Evolutionary conservation across 176 grass and related monocot species (phyloP).

Genomic region (Ensete glaucum): DNA sequence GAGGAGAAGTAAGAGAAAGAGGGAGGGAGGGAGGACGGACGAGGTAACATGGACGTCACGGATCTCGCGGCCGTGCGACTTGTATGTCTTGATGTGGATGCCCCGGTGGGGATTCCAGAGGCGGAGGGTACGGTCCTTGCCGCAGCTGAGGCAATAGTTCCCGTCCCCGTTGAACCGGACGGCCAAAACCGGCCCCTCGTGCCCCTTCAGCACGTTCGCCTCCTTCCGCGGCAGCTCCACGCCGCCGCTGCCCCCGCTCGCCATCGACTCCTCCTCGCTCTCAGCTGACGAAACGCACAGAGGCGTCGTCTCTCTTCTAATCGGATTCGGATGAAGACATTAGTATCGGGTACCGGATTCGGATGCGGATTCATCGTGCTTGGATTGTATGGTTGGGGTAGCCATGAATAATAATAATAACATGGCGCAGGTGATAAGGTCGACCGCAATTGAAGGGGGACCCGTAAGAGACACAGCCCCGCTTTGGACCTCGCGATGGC

Average conservation of each 20-base stretch:
- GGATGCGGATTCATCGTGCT: too few species aligned
- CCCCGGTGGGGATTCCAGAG: conserved; percentile 90
- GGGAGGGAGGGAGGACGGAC: conserved; percentile 22
- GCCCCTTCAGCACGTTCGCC: conserved; percentile 43
- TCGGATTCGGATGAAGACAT: too few species aligned
- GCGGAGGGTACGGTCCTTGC: conserved; percentile 84
- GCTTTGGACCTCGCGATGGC: too few species aligned
- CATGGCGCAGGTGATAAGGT: too few species aligned
- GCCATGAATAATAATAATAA: too few species aligned
- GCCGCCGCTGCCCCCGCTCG: conserved; percentile 22
- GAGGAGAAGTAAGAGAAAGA: neutral
- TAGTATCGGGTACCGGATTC: too few species aligned
- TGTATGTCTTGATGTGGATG: conserved; percentile 86
- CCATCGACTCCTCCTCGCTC: neutral
- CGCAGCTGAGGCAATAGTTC: conserved; percentile 94
- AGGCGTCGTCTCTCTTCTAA: too few species aligned
- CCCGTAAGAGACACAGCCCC: too few species aligned
- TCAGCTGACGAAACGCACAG: too few species aligned
- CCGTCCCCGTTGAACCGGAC: conserved; percentile 89
- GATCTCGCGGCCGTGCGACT: conserved; percentile 85
- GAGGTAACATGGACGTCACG: conserved; percentile 83
- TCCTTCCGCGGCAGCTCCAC: conserved; percentile 42
- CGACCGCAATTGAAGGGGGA: too few species aligned
- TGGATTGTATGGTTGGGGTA: too few species aligned
- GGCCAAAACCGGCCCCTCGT: conserved; percentile 82